Evolutionary conservation across 805 yeast genomes (phyloP).

Genomic region (Starmerella bacillaris): DNA sequence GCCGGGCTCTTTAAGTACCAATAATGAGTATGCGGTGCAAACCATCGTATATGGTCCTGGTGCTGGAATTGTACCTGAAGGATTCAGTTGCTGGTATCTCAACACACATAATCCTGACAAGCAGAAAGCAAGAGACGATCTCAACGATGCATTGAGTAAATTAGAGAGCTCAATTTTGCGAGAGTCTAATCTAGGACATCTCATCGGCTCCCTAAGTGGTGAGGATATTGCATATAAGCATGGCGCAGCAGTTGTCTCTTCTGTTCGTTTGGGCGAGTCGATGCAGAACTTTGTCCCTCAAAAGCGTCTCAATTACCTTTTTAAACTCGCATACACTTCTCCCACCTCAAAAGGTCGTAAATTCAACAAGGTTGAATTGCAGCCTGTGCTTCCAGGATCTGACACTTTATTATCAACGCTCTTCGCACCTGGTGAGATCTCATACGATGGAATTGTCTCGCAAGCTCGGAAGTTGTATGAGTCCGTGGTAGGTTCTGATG

Average conservation of each 20-base stretch:
- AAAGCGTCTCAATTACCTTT: constrained; percentile 43
- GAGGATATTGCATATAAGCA: constrained; percentile 37
- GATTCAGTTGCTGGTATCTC: constrained; percentile 79
- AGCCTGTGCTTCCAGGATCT: constrained; percentile 17
- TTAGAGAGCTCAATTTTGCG: constrained; percentile 66
- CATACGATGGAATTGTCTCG: constrained; percentile 78
- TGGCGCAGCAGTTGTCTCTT: constrained; percentile 55
- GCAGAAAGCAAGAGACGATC: constrained; percentile 45
- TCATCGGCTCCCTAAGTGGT: constrained; percentile 36
- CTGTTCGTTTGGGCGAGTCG: constrained; percentile 72
- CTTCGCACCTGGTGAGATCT: constrained; percentile 69
- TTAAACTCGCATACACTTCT: constrained; percentile 47
- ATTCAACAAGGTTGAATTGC: constrained; percentile 7
- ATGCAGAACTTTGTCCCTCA: constrained; percentile 71
- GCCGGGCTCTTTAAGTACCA: constrained; percentile 49
- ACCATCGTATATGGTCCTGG: constrained; percentile 75
- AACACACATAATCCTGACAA: constrained; percentile 53
- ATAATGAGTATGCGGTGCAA: constrained; percentile 62
- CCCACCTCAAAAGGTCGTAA: constrained; percentile 17
- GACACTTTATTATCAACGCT: constrained; percentile 25
- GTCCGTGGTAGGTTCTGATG: constrained; percentile 75
- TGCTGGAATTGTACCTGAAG: constrained; percentile 71
- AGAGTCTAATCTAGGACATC: constrained; percentile 48
- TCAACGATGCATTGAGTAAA: constrained; percentile 62
- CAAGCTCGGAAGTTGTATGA: constrained; percentile 62